Base-by-base conservation (phyloP, 345 rosid genomes). In the Citropsis articulata region DNA sequence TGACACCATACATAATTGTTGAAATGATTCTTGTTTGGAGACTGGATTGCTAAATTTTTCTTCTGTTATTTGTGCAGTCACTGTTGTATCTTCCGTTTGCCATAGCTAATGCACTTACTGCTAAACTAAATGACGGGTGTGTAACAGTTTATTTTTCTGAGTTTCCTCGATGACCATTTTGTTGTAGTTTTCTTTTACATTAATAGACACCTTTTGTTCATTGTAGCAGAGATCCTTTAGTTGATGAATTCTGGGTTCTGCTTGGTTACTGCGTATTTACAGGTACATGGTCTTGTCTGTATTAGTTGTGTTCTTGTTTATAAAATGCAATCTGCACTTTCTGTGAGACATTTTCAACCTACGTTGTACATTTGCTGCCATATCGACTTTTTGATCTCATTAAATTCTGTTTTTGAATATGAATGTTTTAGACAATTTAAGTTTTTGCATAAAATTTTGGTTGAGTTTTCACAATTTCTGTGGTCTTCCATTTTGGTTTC, bases 111-210 rank as follows among this genome's bases (percentile, higher is more conserved):
- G 94, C 88, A 73, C 94, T 97, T 63, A 90, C 99, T 3, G 97
- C 99, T 33, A 93, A 81, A 85, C 85, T 97, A 79, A 94, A 94
- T 85, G 98, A 86, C 76, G 99, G 99, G 99, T 96, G 90, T 77
- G 92, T 82, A 79, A 36, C 24, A 28, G 38, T 82, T 78, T 24
- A 40, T 69, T 53, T 42, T 63, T 13, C 50, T 48, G 66, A 42
- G 45, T 33, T 59, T 27, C 7, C 73, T 9, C 9, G 45, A 18
- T n/a, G 21, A 25, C 28, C 40, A 45, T 68, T 8, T 40, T 40
- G n/a, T 73, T 61, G 53, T 19, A 8, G 50, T 74, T 56, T 31
- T 36, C 56, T 64, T 66, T 64, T 75, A 16, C 22, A 48, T 69
- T 77, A 74, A 25, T 53, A 28, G 73, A 18, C 50, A 55, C 7